phyloP scores from a whole-genome alignment of 2,329 filamentous ascomycete genomes.

The Aspergillus puulaauensis region DNA sequence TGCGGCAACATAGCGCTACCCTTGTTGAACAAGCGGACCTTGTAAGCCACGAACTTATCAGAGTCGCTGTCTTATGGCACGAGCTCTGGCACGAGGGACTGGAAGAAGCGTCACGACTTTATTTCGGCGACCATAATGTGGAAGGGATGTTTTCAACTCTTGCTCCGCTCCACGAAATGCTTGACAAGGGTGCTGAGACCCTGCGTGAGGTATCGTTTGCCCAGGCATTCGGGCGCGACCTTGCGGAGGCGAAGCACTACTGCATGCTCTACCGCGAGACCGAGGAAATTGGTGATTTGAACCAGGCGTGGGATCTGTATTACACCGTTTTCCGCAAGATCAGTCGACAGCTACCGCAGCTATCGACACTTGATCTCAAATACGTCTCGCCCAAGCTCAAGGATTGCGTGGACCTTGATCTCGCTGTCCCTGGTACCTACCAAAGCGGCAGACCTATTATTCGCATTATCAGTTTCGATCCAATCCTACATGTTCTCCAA shows the following conservation, averaged over 20 bases:
- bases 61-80: constrained; percentile 96
- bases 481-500: constrained; percentile 86
- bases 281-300: constrained; percentile 89
- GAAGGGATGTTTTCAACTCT: constrained; percentile 95
- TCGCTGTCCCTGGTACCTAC: constrained; percentile 96
- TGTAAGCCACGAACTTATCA: constrained; percentile 94
- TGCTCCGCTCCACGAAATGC: constrained; percentile 83
- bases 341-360: constrained; percentile 84
- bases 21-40: constrained; percentile 93
- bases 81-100: constrained; percentile 98
- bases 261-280: constrained; percentile 87
- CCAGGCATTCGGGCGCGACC: constrained; percentile 92
- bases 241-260: constrained; percentile 94
- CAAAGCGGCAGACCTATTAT: constrained; percentile 76
- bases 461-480: constrained; percentile 84
- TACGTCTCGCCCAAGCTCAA: constrained; percentile 96
- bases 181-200: constrained; percentile 89
- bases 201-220: constrained; percentile 95
- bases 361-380: constrained; percentile 88
- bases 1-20: constrained; percentile 89
- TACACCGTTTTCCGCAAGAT: constrained; percentile 98
- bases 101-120: constrained; percentile 92
- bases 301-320: constrained; percentile 98
- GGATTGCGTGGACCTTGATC: constrained; percentile 77
- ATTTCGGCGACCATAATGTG: constrained; percentile 97